Base-by-base conservation (phyloP, 1,139 yeast species). In the Blastobotrys proliferans region DNA sequence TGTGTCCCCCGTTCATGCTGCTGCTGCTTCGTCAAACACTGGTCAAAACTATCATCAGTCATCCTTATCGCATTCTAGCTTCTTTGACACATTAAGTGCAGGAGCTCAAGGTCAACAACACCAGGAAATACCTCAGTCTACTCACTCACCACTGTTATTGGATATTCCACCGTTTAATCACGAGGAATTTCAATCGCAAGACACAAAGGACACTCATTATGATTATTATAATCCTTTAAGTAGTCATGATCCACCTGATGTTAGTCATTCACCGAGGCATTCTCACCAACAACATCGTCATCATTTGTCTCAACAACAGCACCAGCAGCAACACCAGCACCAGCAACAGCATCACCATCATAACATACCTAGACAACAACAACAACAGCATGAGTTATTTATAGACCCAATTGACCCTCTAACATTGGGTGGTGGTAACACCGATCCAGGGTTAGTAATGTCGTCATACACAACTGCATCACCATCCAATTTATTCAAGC, bases 1-100 rank as follows among this genome's bases (percentile, higher is more conserved):
- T 36, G 44, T 41, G 17, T 41, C 44, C 31, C 22, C 37, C 5
- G 44, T 41, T 24, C 44, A 41, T 41, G 44, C 44, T 31, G 44
- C 44, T n/a, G 44, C 34, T 2, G 34, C 35, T 1, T 34, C 42
- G 1, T 16, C 34, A 9, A 8, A 13, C 14, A 16, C 14, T 2
- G 10, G 6, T 31, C 5, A 32, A 16, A 28, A 28, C 3, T 25
- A 25, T 13, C 25, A 39, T 24, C 42, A 26, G 3, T 13, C 26
- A 19, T 6, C 26, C 3, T 16, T 35, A 13, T 18, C 39, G 3
- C 39, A 33, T 3, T 20, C 42, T 3, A 39, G 38, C 26, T 39
- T 39, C 26, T 39, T 39, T 26, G 42, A 39, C 26, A 19, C 31
- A 2, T 21, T 26, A 3, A 31, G 32, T 21, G 24, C 35, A 31